phyloP scores from a whole-genome alignment of 2,329 filamentous ascomycete species.

The Monilinia laxa region DNA sequence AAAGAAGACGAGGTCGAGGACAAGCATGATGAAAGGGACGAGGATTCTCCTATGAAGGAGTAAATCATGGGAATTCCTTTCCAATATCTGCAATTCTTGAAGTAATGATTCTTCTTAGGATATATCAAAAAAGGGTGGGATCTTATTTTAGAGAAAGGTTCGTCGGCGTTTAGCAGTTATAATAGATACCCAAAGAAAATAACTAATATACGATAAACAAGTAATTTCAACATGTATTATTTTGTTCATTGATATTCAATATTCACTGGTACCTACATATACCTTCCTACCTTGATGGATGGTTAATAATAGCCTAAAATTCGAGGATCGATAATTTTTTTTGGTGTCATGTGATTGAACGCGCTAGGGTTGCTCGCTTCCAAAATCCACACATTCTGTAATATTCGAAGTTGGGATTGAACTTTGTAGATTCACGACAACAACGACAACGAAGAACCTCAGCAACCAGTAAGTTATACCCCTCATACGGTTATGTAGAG shows the following conservation, averaged over 20 bases:
- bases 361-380: constrained; percentile 19
- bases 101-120: background rate
- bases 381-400: constrained; percentile 13
- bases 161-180: constrained; percentile 5
- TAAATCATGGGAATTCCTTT: background rate
- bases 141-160: background rate
- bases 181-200: constrained; percentile 11
- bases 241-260: background rate
- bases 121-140: background rate
- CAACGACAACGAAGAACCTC: constrained; percentile 35
- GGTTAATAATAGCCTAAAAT: background rate
- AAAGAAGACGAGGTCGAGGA: background rate
- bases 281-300: constrained; percentile 1
- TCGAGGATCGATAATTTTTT: background rate
- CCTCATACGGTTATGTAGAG: constrained; percentile 7
- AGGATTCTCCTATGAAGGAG: background rate
- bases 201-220: background rate
- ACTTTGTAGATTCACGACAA: constrained; percentile 27
- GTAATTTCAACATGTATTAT: background rate
- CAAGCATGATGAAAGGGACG: background rate
- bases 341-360: background rate
- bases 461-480: constrained; percentile 55
- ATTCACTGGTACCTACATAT: background rate
- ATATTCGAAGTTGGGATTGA: constrained; percentile 22
- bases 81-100: background rate